Base-by-base conservation (phyloP, 2,329 filamentous ascomycete genomes). In the Fusarium staphyleae region DNA sequence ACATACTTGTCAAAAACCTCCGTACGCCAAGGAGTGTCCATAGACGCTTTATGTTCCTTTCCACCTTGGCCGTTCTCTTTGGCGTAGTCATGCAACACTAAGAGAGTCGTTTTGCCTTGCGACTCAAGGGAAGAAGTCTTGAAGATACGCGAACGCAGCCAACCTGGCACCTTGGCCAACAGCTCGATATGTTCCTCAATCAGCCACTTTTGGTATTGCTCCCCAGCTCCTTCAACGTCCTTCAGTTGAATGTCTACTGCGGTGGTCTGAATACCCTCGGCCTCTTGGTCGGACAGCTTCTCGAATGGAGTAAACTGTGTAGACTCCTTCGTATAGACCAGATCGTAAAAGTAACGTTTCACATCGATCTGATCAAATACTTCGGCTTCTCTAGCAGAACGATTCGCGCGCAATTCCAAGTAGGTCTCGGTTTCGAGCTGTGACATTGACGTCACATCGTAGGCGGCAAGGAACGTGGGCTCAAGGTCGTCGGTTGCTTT, bases 371-470 rank as follows among this genome's bases (percentile, higher is more conserved):
- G 78, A 39, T 71, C 77, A 52, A 85, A 84, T 3, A 77, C 82
- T 15, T 73, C 74, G 28, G 80, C 81, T 66, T 86, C 83, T 57
- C 82, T 76, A 2, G 74, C 64, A 3, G 81, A 83, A 18, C 82
- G 74, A 64, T 83, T 78, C 9, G 81, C 83, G 24, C 89, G 82
- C 39, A 92, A 77, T 12, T 77, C 75, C 10, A 83, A 84, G 75
- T 96, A 96, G 2, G 86, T 82, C 45, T 88, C 82, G 41, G 86
- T 85, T 43, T 85, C 83, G 68, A 96, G 79, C 66, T 84, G 84
- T 36, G 81, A 74, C 83, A 93, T 90, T 69, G 87, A 86, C 28
- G 84, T 86, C 60, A 95, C 85, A 72, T 96, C 91, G 79, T 96
- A 96, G 49, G 88, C 76, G 26, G 91, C 91, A 70, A 93, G 84